Evolutionary conservation across 2,329 filamentous ascomycete genomes (phyloP).

Genomic region (Claviceps sorghi): DNA sequence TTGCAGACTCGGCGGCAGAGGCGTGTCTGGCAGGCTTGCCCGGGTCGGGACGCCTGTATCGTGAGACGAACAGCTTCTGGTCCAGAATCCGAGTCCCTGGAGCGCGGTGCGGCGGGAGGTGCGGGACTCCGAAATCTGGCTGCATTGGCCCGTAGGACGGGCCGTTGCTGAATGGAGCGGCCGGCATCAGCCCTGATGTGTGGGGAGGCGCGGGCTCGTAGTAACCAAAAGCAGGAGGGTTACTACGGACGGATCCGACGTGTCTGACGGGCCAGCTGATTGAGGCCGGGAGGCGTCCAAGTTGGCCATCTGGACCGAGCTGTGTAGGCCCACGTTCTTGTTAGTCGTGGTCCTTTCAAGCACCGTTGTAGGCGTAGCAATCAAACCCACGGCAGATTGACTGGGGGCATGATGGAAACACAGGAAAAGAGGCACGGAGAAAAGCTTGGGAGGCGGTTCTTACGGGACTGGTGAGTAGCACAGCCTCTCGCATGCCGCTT

Average conservation of each 20-base stretch:
- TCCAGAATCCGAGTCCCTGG: neutral
- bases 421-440: too few relatives aligned
- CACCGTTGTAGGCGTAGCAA: too few relatives aligned
- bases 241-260: neutral
- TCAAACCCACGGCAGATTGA: neutral
- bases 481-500: neutral
- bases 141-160: too few relatives aligned
- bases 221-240: slow-evolving; percentile 1
- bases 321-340: neutral
- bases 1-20: too few relatives aligned
- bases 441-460: too few relatives aligned
- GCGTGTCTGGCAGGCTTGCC: too few relatives aligned
- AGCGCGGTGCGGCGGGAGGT: neutral
- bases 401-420: neutral
- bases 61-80: too few relatives aligned
- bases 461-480: slow-evolving; percentile 2
- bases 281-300: neutral
- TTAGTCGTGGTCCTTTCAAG: too few relatives aligned
- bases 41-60: too few relatives aligned
- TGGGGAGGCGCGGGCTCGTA: neutral
- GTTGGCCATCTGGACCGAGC: slow-evolving; percentile 1
- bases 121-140: too few relatives aligned
- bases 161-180: neutral
- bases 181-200: neutral
- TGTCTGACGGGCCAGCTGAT: neutral